A percentile compares a stretch with the other conserved stretches of the same genome.
These are phyloP conservation scores for Geranium brycei DNA, from an alignment of 345 rosid species.

Conservation along the genomic window DNA sequence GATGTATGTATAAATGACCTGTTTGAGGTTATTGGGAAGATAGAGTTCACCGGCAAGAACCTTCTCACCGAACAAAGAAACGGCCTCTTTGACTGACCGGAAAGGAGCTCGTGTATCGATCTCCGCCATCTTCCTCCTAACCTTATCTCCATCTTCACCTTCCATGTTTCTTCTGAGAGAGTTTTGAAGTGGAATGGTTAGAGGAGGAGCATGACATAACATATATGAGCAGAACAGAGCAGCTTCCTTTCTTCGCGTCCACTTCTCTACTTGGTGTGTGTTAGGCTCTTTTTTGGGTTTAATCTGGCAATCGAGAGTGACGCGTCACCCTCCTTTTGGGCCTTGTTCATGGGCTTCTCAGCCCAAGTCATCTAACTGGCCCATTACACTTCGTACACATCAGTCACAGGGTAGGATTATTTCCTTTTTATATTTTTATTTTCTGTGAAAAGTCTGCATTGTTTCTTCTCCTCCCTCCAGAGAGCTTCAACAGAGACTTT, in stretches of 20 bases:
- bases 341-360: too few relatives aligned
- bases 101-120: conserved; percentile 14
- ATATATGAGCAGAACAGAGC: conserved; percentile 2
- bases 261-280: conserved; percentile 12
- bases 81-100: conserved; percentile 18
- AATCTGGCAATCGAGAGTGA: too few relatives aligned
- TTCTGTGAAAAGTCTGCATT: too few relatives aligned
- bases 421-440: too few relatives aligned
- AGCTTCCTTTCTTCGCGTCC: conserved; percentile 23
- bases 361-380: too few relatives aligned
- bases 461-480: too few relatives aligned
- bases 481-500: too few relatives aligned
- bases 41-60: conserved; percentile 13
- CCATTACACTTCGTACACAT: too few relatives aligned
- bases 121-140: conserved; percentile 11
- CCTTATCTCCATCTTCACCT: not conserved
- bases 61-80: conserved; percentile 13
- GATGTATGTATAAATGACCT: not conserved
- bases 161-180: not conserved
- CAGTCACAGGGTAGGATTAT: too few relatives aligned
- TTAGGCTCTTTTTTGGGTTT: too few relatives aligned
- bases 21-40: not conserved
- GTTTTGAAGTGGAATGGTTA: not conserved
- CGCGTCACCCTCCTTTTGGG: too few relatives aligned
- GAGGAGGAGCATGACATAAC: not conserved